Percentiles rank a stretch among this genome's conserved stretches.
phyloP scores from a whole-genome alignment of 805 yeast species.

The Saccharomycopsis sp. region DNA sequence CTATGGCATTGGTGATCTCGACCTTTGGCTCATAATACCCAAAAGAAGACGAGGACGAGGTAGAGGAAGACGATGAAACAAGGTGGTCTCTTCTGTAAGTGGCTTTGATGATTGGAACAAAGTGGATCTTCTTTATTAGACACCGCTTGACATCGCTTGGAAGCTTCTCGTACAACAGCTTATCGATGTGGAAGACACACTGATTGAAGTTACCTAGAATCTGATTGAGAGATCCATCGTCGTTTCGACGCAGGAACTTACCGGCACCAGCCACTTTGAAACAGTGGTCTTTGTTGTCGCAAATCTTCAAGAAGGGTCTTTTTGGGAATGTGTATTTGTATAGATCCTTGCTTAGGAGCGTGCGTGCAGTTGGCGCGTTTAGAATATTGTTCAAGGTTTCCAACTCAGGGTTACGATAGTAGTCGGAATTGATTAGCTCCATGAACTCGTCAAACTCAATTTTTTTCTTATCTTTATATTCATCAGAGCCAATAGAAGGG shows the following conservation, averaged over 20 bases:
- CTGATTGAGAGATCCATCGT: conserved; percentile 24
- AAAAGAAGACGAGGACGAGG: not conserved
- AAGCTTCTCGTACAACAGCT: conserved; percentile 20
- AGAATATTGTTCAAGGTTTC: conserved; percentile 13
- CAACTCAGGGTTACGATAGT: not conserved
- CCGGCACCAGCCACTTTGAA: conserved; percentile 10
- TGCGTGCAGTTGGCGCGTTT: conserved; percentile 35
- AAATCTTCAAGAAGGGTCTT: conserved; percentile 44
- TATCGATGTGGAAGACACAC: conserved; percentile 3
- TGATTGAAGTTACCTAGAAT: conserved; percentile 8
- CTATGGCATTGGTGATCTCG: conserved; percentile 10
- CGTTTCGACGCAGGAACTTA: conserved; percentile 6
- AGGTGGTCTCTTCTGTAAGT: not conserved
- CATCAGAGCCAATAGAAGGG: no score
- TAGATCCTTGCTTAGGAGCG: conserved; percentile 34
- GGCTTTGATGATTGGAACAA: conserved; percentile 45
- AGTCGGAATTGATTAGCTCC: not conserved
- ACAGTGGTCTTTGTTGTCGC: conserved; percentile 32
- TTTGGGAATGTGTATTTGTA: conserved; percentile 33
- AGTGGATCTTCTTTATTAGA: conserved; percentile 39
- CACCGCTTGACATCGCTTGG: conserved; percentile 27
- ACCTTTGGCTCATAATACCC: not conserved
- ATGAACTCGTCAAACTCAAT: not conserved
- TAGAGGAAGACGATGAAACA: not conserved
- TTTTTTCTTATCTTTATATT: no score